These are phyloP conservation scores for Verbena officinalis DNA, from an alignment of 257 asterid species.

Conservation along the genomic window DNA sequence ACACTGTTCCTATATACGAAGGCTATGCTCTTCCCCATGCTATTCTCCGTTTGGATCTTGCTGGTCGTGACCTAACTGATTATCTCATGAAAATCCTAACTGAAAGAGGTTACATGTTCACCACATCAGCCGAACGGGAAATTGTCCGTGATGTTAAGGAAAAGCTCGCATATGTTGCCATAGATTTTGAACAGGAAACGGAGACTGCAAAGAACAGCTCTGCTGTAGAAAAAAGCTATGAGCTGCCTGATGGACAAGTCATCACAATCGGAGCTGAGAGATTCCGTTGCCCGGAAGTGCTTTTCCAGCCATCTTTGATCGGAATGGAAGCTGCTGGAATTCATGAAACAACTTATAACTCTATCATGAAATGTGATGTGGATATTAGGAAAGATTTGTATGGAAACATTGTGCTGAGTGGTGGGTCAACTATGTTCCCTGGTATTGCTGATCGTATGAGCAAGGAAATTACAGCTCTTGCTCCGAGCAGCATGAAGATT, in stretches of 20 bases:
- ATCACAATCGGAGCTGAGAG: slow-evolving; percentile 47
- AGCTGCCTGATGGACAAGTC: slow-evolving; percentile 48
- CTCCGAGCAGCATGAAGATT: slow-evolving; percentile 73
- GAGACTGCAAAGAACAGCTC: slow-evolving; percentile 47
- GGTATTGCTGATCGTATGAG: slow-evolving; percentile 76
- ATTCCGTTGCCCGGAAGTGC: slow-evolving; percentile 52
- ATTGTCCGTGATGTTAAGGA: slow-evolving; percentile 49
- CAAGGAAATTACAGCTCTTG: slow-evolving; percentile 71
- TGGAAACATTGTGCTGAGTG: slow-evolving; percentile 69
- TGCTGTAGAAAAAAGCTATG: slow-evolving; percentile 42
- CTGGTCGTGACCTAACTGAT: slow-evolving; percentile 50
- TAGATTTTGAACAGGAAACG: slow-evolving; percentile 46
- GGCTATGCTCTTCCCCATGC: slow-evolving; percentile 52
- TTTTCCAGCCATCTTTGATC: slow-evolving; percentile 46
- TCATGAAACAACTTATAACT: slow-evolving; percentile 54
- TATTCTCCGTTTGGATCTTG: slow-evolving; percentile 41
- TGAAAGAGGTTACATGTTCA: slow-evolving; percentile 49
- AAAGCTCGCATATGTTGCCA: slow-evolving; percentile 48
- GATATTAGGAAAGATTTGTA: slow-evolving; percentile 66
- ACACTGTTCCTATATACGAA: slow-evolving; percentile 48
- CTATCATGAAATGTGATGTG: slow-evolving; percentile 58
- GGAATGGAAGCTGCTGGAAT: slow-evolving; percentile 52
- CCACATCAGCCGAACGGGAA: slow-evolving; percentile 47
- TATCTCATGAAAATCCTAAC: slow-evolving; percentile 45
- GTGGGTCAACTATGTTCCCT: slow-evolving; percentile 80